Conservation (phyloP, 176 grass and related monocot species). For the Paspalum vaginatum region DNA sequence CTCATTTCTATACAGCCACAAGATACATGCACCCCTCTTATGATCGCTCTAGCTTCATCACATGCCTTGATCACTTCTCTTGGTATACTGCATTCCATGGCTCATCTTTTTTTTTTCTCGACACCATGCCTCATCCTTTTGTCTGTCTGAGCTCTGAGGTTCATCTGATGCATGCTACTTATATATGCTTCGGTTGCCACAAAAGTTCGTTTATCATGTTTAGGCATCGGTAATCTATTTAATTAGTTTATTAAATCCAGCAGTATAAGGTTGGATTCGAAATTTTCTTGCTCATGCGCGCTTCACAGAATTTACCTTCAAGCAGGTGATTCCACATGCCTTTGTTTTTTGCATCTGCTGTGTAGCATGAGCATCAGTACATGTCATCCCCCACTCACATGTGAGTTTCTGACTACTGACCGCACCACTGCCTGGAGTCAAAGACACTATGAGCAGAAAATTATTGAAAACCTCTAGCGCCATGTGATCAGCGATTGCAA, state of each 20-base stretch:
- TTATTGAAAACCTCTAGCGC: slow-evolving; percentile 13
- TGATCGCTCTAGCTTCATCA: too few relatives aligned
- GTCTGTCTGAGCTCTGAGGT: too few relatives aligned
- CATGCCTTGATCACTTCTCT: too few relatives aligned
- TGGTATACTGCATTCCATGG: too few relatives aligned
- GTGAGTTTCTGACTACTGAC: not conserved
- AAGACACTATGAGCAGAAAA: slow-evolving; percentile 30
- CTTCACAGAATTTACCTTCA: not conserved
- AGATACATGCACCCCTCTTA: too few relatives aligned
- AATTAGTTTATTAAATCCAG: not conserved
- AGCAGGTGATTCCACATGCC: not conserved
- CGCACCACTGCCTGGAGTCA: slow-evolving; percentile 26
- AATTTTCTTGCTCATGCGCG: not conserved
- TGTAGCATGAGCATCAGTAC: not conserved
- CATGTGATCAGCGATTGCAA: slow-evolving; percentile 33
- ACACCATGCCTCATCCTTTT: too few relatives aligned
- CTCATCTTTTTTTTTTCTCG: too few relatives aligned
- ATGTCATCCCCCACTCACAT: not conserved
- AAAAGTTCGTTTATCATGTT: too few relatives aligned
- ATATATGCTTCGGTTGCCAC: too few relatives aligned
- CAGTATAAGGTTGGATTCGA: not conserved
- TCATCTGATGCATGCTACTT: too few relatives aligned
- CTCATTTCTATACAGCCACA: too few relatives aligned
- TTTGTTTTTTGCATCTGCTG: not conserved
- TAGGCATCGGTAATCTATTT: not conserved